Evolutionary conservation across 2,329 filamentous ascomycete genomes (phyloP).

Genomic region (Keithomyces neogunnii): DNA sequence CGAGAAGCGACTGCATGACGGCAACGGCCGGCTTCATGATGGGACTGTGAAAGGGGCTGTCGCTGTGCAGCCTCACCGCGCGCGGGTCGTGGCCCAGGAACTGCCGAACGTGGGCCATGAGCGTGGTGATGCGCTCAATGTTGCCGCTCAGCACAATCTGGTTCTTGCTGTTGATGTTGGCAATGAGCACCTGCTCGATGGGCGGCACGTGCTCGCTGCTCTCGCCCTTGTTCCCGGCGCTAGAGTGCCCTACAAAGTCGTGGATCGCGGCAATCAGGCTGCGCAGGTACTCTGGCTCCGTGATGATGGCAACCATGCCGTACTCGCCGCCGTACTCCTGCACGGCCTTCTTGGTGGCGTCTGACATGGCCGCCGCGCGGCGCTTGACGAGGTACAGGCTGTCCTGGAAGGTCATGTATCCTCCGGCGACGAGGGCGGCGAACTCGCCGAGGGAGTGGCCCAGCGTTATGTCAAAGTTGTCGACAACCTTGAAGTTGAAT

Average conservation of each 20-base stretch:
- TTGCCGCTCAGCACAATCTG: slow-evolving; percentile 91
- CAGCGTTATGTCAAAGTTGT: slow-evolving; percentile 71
- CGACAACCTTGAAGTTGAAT: slow-evolving; percentile 64
- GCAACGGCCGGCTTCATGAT: slow-evolving; percentile 80
- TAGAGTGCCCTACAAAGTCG: slow-evolving; percentile 66
- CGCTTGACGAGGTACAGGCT: slow-evolving; percentile 68
- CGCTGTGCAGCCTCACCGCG: slow-evolving; percentile 76
- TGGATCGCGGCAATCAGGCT: slow-evolving; percentile 64
- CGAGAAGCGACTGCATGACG: slow-evolving; percentile 62
- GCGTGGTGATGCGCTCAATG: slow-evolving; percentile 70
- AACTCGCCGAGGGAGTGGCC: slow-evolving; percentile 93
- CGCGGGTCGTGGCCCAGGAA: slow-evolving; percentile 88
- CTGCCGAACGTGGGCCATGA: slow-evolving; percentile 77
- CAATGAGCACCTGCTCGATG: slow-evolving; percentile 81
- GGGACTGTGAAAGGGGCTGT: slow-evolving; percentile 84
- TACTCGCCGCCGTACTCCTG: slow-evolving; percentile 69
- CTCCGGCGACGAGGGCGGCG: slow-evolving; percentile 77
- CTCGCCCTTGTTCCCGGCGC: slow-evolving; percentile 58
- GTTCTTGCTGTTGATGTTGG: slow-evolving; percentile 92
- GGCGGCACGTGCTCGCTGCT: slow-evolving; percentile 60
- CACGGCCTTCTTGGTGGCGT: slow-evolving; percentile 60
- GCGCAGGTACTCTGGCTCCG: slow-evolving; percentile 68
- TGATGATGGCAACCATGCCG: slow-evolving; percentile 90
- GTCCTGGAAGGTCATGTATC: slow-evolving; percentile 70
- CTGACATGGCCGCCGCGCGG: slow-evolving; percentile 76